A percentile compares a stretch with the other conserved stretches of the same genome.
These are phyloP conservation scores for Massariosphaeria phaeospora DNA, from an alignment of 495 filamentous ascomycete species.

Conservation along the genomic window DNA sequence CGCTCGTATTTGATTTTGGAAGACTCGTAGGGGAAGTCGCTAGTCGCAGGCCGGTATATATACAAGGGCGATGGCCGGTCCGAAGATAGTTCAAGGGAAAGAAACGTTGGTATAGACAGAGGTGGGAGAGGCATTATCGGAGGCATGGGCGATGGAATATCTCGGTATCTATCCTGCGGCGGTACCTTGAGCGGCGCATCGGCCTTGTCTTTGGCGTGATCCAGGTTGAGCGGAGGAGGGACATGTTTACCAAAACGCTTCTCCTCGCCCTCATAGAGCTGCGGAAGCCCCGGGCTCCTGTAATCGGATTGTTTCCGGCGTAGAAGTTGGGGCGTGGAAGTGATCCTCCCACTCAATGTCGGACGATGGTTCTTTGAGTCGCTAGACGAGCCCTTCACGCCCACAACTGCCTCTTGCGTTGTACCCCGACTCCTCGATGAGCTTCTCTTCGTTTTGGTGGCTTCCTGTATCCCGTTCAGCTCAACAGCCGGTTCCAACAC, in stretches of 20 bases:
- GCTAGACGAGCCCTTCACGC: conserved; percentile 20
- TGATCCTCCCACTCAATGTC: conserved; percentile 31
- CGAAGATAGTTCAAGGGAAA: conserved; percentile 82
- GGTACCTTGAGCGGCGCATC: conserved; percentile 15
- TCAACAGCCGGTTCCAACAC: not conserved
- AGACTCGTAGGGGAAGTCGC: conserved; percentile 87
- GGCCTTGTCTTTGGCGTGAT: conserved; percentile 29
- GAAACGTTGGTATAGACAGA: conserved; percentile 77
- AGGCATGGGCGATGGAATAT: conserved; percentile 58
- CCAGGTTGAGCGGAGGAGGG: conserved; percentile 42
- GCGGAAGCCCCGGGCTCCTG: conserved; percentile 22
- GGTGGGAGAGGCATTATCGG: conserved; percentile 73
- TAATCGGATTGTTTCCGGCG: conserved; percentile 38
- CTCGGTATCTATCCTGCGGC: conserved; percentile 9
- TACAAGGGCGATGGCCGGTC: conserved; percentile 80
- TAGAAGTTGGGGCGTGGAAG: conserved; percentile 40
- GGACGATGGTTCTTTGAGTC: conserved; percentile 33
- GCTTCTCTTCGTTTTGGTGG: conserved; percentile 1
- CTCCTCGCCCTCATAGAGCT: conserved; percentile 6
- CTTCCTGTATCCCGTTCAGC: not conserved
- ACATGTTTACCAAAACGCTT: conserved; percentile 6
- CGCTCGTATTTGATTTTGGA: conserved; percentile 93
- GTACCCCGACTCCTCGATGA: conserved; percentile 2
- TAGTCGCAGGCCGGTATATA: conserved; percentile 67
- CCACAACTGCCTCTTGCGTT: conserved; percentile 19